Base-by-base conservation (phyloP, 192 early-diverging fungal species). In the Rhizophagus sp. region DNA sequence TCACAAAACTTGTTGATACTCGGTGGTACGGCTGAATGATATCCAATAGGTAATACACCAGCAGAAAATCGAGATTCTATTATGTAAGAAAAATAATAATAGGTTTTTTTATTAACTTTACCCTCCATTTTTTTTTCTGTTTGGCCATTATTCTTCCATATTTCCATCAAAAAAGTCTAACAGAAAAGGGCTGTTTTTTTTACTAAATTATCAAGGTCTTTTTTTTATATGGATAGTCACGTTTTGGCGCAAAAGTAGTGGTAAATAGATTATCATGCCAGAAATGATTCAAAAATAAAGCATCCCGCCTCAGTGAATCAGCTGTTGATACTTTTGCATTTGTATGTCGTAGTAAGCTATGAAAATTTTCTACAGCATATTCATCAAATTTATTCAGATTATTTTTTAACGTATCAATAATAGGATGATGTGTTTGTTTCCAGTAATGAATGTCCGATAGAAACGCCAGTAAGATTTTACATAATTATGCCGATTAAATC, bases 281-380 rank as follows among this genome's bases (percentile, higher is more conserved):
- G 19, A 33, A 36, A 69, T 69, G 12, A 39, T 69, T 36, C 19
- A 69, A 34, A 69, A 69, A 69, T 19, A 39, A 41, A 39, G 67
- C 67, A 69, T 41, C 15, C 11, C 36, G 36, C 19, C 67, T 69
- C 6, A 69, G 17, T 2, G 15, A 69, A 12, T 74, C 17, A 25
- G 73, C 25, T 50, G 50, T 50, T 11, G 4, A 33, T n/a, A 74
- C 47, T n/a, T n/a, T n/a, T 17, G 50, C 73, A 49, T n/a, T 69
- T 2, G 50, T 74, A 24, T 61, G 44, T 74, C 25, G 12, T 30
- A 74, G 7, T 12, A 74, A 15, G n/a, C 73, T 74, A 52, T 74
- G 73, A 2, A 52, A 73, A 73, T 73, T 73, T 57, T 73, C 24
- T 34, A n/a, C n/a, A n/a, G n/a, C n/a, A n/a, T n/a, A n/a, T n/a